phyloP scores from a whole-genome alignment of 169 alveolate genomes.

The Cyclospora cayetanensis region DNA sequence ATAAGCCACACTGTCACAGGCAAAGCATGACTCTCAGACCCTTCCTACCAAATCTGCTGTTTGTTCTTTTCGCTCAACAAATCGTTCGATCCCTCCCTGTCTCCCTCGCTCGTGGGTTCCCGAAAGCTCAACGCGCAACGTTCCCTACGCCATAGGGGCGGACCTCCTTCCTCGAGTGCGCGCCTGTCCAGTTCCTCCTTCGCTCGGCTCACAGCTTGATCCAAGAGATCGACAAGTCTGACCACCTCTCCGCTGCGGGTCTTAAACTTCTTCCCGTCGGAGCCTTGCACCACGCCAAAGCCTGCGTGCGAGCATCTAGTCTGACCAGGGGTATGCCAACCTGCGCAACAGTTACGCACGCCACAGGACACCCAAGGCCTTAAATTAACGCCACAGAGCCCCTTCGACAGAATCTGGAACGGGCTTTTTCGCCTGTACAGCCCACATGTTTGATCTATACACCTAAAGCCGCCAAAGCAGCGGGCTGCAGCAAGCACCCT shows the following conservation, averaged over 20 bases:
- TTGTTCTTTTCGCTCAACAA: background rate
- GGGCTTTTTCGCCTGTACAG: no score
- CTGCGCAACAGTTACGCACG: background rate
- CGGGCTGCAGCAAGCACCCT: no score
- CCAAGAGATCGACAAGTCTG: conserved; percentile 93
- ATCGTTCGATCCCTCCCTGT: background rate
- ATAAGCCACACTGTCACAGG: background rate
- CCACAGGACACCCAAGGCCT: background rate
- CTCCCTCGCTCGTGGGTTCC: no score
- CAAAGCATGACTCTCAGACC: background rate
- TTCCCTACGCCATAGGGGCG: no score
- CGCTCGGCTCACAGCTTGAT: conserved; percentile 97
- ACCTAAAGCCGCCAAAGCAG: no score
- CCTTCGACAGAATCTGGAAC: background rate
- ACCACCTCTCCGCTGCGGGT: conserved; percentile 93
- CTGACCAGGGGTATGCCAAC: conserved; percentile 85
- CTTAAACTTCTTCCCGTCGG: conserved; percentile 95
- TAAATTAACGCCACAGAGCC: background rate
- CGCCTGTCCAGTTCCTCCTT: conserved; percentile 84
- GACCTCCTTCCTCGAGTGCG: conserved; percentile 47
- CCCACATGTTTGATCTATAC: no score
- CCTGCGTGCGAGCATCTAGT: conserved; percentile 96
- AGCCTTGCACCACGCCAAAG: conserved; percentile 96
- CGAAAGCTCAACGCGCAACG: no score
- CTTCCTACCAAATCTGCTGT: background rate